These are phyloP conservation scores for Lasiodiplodia gonubiensis DNA, from an alignment of 2,329 filamentous ascomycete genomes.

Conservation along the genomic window DNA sequence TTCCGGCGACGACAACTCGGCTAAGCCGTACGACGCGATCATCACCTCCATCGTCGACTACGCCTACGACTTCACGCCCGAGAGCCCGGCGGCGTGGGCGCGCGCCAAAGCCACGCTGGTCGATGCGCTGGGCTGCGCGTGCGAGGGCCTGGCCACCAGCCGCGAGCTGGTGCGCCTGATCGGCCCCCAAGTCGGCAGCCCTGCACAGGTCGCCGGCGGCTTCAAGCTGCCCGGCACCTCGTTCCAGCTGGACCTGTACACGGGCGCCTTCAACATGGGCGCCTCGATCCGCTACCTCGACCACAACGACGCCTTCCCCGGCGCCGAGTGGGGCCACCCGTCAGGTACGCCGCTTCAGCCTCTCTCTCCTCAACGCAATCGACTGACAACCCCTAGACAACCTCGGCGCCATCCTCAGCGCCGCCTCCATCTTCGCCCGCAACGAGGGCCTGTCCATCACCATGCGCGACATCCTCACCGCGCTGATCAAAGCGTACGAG, in stretches of 20 bases:
- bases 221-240: conserved; percentile 88
- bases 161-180: conserved; percentile 95
- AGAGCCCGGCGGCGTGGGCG: background rate
- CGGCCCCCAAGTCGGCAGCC: conserved; percentile 88
- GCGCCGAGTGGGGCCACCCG: conserved; percentile 98
- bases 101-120: conserved; percentile 46
- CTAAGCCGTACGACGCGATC: background rate
- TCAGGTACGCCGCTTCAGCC: conserved; percentile 56
- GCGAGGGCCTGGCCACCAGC: conserved; percentile 86
- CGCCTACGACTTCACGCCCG: background rate
- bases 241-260: conserved; percentile 93
- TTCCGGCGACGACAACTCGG: conserved; percentile 4
- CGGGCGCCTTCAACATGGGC: conserved; percentile 97
- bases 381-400: conserved; percentile 66
- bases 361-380: conserved; percentile 32
- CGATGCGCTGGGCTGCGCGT: conserved; percentile 94
- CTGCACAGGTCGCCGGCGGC: conserved; percentile 83
- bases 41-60: conserved; percentile 7
- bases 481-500: conserved; percentile 99
- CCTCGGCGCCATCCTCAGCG: conserved; percentile 92
- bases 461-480: conserved; percentile 81
- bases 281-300: conserved; percentile 99
- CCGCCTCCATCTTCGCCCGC: conserved; percentile 95
- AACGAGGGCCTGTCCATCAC: conserved; percentile 87
- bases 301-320: conserved; percentile 99